A percentile compares a stretch with the other conserved stretches of the same genome.
Conservation (phyloP, 768 basidiomycete species). For the Lactarius hatsudake region DNA sequence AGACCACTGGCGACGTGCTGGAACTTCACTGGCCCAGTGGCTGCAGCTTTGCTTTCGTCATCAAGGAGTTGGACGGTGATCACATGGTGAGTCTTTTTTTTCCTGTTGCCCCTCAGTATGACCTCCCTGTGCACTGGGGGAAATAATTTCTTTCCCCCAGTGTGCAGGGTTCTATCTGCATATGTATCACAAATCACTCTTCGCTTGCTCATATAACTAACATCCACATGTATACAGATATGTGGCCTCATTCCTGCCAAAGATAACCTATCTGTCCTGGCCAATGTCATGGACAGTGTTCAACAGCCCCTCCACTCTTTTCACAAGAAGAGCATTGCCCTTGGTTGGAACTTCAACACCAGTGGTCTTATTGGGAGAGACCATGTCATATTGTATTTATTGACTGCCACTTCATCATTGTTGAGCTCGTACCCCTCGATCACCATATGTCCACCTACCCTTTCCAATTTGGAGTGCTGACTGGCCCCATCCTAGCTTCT, state of each 20-base stretch:
- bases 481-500: constrained; percentile 49
- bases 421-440: constrained; percentile 72
- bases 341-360: constrained; percentile 84
- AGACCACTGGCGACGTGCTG: constrained; percentile 70
- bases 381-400: constrained; percentile 62
- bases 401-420: constrained; percentile 76
- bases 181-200: too few relatives aligned
- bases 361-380: constrained; percentile 88
- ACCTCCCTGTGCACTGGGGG: too few relatives aligned
- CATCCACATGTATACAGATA: constrained; percentile 58
- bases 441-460: constrained; percentile 47
- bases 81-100: constrained; percentile 63
- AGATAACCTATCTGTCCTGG: constrained; percentile 95
- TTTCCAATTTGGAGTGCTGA: constrained; percentile 7
- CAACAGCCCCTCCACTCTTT: constrained; percentile 83
- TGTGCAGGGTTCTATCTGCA: too few relatives aligned
- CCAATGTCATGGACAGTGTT: constrained; percentile 48
- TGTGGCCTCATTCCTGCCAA: constrained; percentile 94
- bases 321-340: constrained; percentile 71
- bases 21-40: constrained; percentile 82
- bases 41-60: constrained; percentile 89
- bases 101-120: too few relatives aligned
- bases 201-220: background rate
- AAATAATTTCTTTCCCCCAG: too few relatives aligned
- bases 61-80: constrained; percentile 95